phyloP scores from a whole-genome alignment of 1,139 yeast species.

The Pichia kudriavzevii region DNA sequence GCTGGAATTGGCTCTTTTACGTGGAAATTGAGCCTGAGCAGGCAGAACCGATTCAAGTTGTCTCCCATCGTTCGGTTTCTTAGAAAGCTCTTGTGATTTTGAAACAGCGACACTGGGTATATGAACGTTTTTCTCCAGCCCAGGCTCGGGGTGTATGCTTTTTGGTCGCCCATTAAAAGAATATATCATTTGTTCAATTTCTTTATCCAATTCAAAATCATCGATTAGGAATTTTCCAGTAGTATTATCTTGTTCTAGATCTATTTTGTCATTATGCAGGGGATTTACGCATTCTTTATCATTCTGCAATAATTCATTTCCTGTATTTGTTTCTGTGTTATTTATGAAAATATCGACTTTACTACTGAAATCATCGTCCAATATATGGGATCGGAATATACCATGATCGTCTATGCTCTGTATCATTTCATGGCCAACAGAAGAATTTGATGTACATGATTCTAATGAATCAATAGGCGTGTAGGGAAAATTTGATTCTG shows the following conservation, averaged over 20 bases:
- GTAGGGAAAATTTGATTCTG: constrained; percentile 18
- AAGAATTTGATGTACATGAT: constrained; percentile 13
- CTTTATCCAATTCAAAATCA: constrained; percentile 10
- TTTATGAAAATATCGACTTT: not conserved
- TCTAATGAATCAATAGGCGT: constrained; percentile 18
- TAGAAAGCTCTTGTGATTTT: too few species aligned
- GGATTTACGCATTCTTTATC: not conserved
- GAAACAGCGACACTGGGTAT: too few species aligned
- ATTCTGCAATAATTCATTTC: not conserved
- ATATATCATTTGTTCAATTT: constrained; percentile 13
- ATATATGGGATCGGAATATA: not conserved
- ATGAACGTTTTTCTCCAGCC: not conserved
- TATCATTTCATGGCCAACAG: constrained; percentile 3
- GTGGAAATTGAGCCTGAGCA: not conserved
- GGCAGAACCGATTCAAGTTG: too few species aligned
- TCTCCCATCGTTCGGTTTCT: too few species aligned
- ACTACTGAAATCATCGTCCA: not conserved
- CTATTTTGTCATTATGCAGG: constrained; percentile 2
- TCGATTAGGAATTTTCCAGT: constrained; percentile 4
- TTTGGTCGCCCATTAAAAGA: constrained; percentile 1
- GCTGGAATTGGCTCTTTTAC: too few species aligned
- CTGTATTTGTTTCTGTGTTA: constrained; percentile 1
- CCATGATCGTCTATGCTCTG: not conserved
- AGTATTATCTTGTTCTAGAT: constrained; percentile 2
- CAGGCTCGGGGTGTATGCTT: not conserved